These are phyloP conservation scores for Thymus mandschuricus DNA, from an alignment of 257 asterid genomes.

Conservation along the genomic window DNA sequence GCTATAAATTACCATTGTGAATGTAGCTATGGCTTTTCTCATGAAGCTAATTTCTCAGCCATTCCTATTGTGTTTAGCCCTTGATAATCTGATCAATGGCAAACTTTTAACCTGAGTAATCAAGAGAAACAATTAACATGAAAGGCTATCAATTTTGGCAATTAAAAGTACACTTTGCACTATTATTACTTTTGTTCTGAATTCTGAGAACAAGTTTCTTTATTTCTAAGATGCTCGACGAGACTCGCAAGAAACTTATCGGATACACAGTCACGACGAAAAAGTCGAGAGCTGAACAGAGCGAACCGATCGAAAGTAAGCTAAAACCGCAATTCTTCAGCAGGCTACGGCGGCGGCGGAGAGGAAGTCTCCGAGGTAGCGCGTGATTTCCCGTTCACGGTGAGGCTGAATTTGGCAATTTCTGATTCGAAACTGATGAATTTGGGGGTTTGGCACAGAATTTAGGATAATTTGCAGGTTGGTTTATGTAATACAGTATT, in stretches of 20 bases:
- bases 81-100: slow-evolving; percentile 11
- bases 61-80: slow-evolving; percentile 35
- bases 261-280: neutral
- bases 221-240: too few species aligned
- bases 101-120: slow-evolving; percentile 17
- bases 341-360: neutral
- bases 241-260: too few species aligned
- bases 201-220: neutral
- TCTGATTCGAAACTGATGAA: neutral
- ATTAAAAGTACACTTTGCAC: neutral
- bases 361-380: slow-evolving; percentile 6
- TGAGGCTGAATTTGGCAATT: neutral
- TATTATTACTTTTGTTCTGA: neutral
- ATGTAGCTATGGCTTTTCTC: slow-evolving; percentile 38
- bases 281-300: neutral
- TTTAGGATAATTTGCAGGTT: slow-evolving; percentile 5
- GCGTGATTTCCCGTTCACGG: slow-evolving; percentile 16
- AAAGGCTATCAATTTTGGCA: slow-evolving; percentile 1
- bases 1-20: slow-evolving; percentile 82
- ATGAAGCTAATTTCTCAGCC: slow-evolving; percentile 88
- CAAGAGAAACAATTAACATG: slow-evolving; percentile 9
- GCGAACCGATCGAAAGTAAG: neutral
- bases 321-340: neutral
- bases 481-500: too few species aligned
- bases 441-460: neutral